Evolutionary conservation across 2,329 filamentous ascomycete genomes (phyloP), one percentile per base, ranked within the genome.

Genomic region (Talaromyces marneffei): DNA sequence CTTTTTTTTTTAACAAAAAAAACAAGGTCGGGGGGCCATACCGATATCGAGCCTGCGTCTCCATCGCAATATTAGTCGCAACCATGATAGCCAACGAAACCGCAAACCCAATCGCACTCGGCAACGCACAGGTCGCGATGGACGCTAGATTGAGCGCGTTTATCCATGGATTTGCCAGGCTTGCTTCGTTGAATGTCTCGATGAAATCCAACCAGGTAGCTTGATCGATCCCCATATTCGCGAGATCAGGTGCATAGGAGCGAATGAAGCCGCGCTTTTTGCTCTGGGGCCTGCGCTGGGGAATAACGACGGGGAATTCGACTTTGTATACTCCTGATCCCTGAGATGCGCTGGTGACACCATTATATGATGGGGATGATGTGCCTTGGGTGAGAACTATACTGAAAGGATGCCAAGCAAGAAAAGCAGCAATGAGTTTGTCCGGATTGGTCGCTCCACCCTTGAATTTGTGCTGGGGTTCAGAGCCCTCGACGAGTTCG

Each of bases 221-320:
- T 59, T 77, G 69, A 55, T 69, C 65, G 48, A 78, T 72, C 7
- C 74, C 76, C 37, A 68, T 70, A 4, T 71, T 66, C 2, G 63
- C 63, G 5, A 78, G 66, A 2, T 67, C 69, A 0, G 75, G 75
- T 1, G 76, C 72, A 65, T 78, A 78, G 2, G 75, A 76, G 1
- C 69, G 68, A 54, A 77, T 68, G 37, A 78, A 78, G 0, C 75
- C 76, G 4, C 76, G 71, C 7, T 68, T 65, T n/a, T 71, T 71
- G 8, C 67, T 63, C 18, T 70, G 67, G 1, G 76, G 75, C 52
- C 75, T 67, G 1, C 74, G 71, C 62, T 78, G 76, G 0, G 76
- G 76, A 16, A 77, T 64, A n/a, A 76, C 69, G 18, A 77, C 75
- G 1, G 76, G 75, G 4, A 27, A 52, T 6, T 29, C 31, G 16